Evolutionary conservation across 768 basidiomycete genomes (phyloP).

Genomic region (Gymnopilus dilepis): DNA sequence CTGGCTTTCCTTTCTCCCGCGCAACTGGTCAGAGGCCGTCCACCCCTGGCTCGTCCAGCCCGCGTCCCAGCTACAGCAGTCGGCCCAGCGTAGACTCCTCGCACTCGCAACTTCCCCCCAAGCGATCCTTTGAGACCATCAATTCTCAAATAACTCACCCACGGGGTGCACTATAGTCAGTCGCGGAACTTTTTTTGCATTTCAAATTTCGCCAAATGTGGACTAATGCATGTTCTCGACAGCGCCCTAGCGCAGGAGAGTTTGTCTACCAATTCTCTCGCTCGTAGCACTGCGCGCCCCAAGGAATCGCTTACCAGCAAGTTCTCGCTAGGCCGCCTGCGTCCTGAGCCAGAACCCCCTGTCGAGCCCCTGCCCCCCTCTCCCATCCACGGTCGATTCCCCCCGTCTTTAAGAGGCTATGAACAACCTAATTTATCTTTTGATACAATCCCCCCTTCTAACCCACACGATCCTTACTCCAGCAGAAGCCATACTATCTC

Average conservation of each 20-base stretch:
- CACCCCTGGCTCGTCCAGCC: conserved; percentile 51
- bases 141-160: conserved; percentile 55
- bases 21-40: conserved; percentile 42
- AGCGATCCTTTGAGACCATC: conserved; percentile 64
- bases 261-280: conserved; percentile 59
- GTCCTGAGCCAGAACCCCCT: conserved; percentile 39
- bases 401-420: conserved; percentile 18
- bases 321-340: conserved; percentile 47
- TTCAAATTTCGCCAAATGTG: conserved; percentile 4
- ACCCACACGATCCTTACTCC: conserved; percentile 24
- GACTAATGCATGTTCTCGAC: conserved; percentile 10
- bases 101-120: conserved; percentile 54
- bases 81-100: conserved; percentile 72
- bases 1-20: conserved; percentile 27
- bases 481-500: conserved; percentile 14
- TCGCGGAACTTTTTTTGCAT: conserved; percentile 21
- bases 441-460: conserved; percentile 19
- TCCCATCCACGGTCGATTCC: conserved; percentile 32
- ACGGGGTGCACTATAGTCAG: conserved; percentile 66
- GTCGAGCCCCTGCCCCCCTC: conserved; percentile 38
- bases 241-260: conserved; percentile 69
- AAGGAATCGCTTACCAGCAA: conserved; percentile 46
- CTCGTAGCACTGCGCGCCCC: conserved; percentile 35
- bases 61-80: conserved; percentile 41
- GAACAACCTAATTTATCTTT: conserved; percentile 13